These are phyloP conservation scores for Solanum rostratum DNA, from an alignment of 257 asterid genomes.

Conservation along the genomic window DNA sequence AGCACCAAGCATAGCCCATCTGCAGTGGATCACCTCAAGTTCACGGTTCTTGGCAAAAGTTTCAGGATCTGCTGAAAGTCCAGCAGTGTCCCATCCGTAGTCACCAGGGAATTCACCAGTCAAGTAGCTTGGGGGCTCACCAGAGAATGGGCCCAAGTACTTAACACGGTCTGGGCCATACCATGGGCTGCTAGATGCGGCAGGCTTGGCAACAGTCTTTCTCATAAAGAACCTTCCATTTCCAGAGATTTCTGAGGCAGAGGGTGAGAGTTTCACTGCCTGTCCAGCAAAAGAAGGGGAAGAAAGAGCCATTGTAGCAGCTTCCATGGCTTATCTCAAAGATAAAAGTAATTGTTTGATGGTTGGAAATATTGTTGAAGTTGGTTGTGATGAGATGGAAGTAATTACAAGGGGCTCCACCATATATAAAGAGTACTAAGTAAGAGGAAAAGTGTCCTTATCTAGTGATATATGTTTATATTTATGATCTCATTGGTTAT, in stretches of 20 bases:
- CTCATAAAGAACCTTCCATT: conserved; percentile 9
- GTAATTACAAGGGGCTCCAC: background rate
- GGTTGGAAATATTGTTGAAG: background rate
- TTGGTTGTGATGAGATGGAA: background rate
- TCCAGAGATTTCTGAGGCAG: background rate
- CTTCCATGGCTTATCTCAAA: background rate
- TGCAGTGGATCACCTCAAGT: background rate
- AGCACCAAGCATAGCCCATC: background rate
- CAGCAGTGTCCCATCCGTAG: conserved; percentile 70
- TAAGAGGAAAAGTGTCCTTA: background rate
- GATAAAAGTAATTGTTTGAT: background rate
- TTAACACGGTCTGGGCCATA: conserved; percentile 60
- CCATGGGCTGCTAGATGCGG: conserved; percentile 49
- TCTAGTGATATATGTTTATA: background rate
- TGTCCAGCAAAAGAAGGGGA: conserved; percentile 11
- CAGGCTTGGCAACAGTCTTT: conserved; percentile 4
- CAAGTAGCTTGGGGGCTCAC: conserved; percentile 60
- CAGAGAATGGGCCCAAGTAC: conserved; percentile 67
- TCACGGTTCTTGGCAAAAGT: background rate
- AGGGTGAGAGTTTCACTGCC: conserved; percentile 5
- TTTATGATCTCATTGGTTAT: background rate
- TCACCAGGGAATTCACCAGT: conserved; percentile 64
- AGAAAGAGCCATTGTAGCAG: conserved; percentile 13
- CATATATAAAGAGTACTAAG: background rate
- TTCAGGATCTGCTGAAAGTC: conserved; percentile 57